phyloP scores from a whole-genome alignment of 805 yeast species.

The Lipomyces kockii region DNA sequence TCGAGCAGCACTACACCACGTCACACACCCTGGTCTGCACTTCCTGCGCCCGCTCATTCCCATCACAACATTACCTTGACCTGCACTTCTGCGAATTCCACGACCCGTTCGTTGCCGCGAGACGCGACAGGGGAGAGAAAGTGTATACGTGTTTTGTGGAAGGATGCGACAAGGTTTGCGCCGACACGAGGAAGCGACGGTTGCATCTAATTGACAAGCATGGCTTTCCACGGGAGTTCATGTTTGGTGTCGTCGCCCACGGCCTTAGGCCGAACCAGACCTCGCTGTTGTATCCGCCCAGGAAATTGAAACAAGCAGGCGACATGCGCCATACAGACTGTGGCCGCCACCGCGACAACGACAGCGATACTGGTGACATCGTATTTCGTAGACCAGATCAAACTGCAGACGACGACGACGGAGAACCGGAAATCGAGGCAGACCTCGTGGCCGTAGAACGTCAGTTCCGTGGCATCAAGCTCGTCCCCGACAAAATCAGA shows the following conservation, averaged over 20 bases:
- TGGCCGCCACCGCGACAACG: background rate
- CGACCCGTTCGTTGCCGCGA: constrained; percentile 52
- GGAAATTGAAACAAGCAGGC: background rate
- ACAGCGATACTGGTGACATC: background rate
- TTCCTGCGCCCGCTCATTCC: constrained; percentile 46
- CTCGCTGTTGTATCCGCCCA: constrained; percentile 18
- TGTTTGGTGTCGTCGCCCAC: constrained; percentile 31
- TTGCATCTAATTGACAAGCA: constrained; percentile 58
- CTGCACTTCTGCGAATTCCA: constrained; percentile 60
- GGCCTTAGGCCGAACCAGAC: constrained; percentile 33
- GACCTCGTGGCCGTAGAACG: constrained; percentile 15
- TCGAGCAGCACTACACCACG: constrained; percentile 39
- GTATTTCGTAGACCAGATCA: background rate
- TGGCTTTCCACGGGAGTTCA: constrained; percentile 50
- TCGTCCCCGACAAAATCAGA: constrained; percentile 26
- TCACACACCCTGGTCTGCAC: constrained; percentile 36
- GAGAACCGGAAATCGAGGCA: constrained; percentile 20
- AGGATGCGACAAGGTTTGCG: constrained; percentile 51
- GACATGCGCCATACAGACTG: background rate
- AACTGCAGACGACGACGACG: background rate
- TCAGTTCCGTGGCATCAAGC: constrained; percentile 9
- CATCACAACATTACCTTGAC: constrained; percentile 50
- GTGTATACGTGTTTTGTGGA: constrained; percentile 52
- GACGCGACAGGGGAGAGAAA: constrained; percentile 49
- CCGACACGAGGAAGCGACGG: constrained; percentile 50